These are phyloP conservation scores for Diaporthe aspalathi DNA, from an alignment of 2,329 filamentous ascomycete genomes.

Conservation along the genomic window DNA sequence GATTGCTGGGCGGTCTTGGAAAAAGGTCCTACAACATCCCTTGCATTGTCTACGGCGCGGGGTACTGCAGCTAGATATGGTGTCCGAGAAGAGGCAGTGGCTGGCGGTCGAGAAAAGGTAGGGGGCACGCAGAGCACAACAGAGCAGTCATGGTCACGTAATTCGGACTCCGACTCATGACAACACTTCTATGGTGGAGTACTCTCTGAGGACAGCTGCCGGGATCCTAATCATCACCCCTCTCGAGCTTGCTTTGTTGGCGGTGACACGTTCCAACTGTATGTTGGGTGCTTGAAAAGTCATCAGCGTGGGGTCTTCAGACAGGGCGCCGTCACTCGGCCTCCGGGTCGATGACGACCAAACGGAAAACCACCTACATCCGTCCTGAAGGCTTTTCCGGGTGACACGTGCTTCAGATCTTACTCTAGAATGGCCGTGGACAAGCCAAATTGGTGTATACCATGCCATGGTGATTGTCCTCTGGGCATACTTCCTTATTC, in stretches of 20 bases:
- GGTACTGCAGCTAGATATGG: constrained; percentile 15
- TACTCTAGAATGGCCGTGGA: background rate
- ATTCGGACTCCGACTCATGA: background rate
- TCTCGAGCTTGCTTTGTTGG: background rate
- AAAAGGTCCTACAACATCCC: background rate
- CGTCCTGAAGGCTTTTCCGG: background rate
- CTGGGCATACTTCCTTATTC: background rate
- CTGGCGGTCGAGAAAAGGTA: background rate
- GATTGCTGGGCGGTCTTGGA: constrained; percentile 15
- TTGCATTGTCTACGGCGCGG: constrained; percentile 3
- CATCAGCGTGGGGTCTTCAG: background rate
- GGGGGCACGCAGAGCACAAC: background rate
- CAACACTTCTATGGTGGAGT: background rate
- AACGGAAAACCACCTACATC: background rate
- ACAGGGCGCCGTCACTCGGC: background rate
- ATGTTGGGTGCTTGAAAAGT: background rate
- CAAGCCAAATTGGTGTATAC: background rate
- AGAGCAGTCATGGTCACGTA: background rate
- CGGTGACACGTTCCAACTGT: background rate
- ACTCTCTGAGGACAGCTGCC: background rate
- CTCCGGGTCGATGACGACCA: background rate
- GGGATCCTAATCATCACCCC: constrained; percentile 1
- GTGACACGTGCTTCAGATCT: background rate
- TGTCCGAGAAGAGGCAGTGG: background rate
- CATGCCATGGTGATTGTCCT: background rate